Evolutionary conservation across 176 grass and related monocot species (phyloP), one percentile per base, ranked within the genome.

Genomic region (bread wheat (Triticum aestivum)): DNA sequence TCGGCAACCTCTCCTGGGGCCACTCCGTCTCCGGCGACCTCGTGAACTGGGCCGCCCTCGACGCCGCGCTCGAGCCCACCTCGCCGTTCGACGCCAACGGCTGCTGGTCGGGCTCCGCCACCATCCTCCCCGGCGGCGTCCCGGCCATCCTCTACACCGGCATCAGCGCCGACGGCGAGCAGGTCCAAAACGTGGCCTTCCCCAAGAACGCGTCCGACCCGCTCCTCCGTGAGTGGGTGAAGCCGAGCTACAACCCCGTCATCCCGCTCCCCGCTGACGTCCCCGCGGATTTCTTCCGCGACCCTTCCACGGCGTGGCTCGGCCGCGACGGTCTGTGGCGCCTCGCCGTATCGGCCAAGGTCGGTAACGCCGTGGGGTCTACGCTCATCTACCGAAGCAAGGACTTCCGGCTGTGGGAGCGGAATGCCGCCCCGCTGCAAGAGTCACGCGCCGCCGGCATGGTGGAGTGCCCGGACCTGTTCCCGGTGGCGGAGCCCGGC

Each of bases 391-490:
- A 81, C 85, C 77, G 78, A 30, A 97, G 90, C 75, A 6, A 56
- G 3, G 86, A 92, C 42, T 97, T 97, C 54, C 30, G 83, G 12
- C 65, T 4, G 2, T 94, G 92, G 92, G 80, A 80, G 73, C 88
- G 86, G 9, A 82, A 69, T 3, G 26, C 68, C 30, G 21, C 51
- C 49, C 92, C 88, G 51, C 47, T 94, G 68, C 84, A 94, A 45
- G n/a, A 74, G 5, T 92, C 90, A 0, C 42, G 56, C 21, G 62
- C 10, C 13, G 54, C 86, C 0, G 82, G 82, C 6, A 91, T 93
- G 89, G 85, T 86, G 79, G 94, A 97, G 83, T 97, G 92, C 73
- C 94, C 92, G 35, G 94, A 97, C 85, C 75, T 97, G 42, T 97
- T 92, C 70, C 94, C 94, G 4, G 92, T 97, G 45, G 71, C 18